Evolutionary conservation across 1,284 basidiomycete genomes (phyloP), one percentile per base, ranked within the genome.

Genomic region (Boletus semigastroideus): DNA sequence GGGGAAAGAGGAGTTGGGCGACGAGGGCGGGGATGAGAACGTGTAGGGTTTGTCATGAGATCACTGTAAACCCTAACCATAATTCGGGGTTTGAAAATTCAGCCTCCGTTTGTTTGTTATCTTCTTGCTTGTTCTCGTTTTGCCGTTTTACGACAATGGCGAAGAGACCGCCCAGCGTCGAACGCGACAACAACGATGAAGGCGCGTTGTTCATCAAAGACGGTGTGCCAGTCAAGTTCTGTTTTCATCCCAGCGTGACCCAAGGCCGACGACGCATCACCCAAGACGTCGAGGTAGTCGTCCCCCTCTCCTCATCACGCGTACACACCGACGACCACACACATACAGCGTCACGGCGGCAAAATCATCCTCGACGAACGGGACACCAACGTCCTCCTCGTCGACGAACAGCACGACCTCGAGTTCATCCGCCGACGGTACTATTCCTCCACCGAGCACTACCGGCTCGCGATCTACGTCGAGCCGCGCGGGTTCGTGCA

Each of bases 371-470:
- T 8, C 0, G 13, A 55, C 3, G 66, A 71, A 36, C 49, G 34
- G 16, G 8, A n/a, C 4, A 37, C 66, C 17, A 49, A 70, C 28
- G 64, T 70, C 5, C 53, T 67, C 10, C 59, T 67, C 20, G 51
- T 70, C 11, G 69, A 68, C 27, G 67, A 70, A 42, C 52, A 71
- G 39, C 43, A 52, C 13, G 51, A 67, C 27, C 25, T 67, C 19
- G 43, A 33, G 1, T 45, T 67, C 10, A 5, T 70, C 14, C 64
- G 64, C 4, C 45, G 45, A 0, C 53, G 46, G 20, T 71, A 67
- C 39, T 67, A 71, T 40, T 53, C 54, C 19, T 67, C 61, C 8
- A 50, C 34, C 4, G 47, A 55, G 3, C 48, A 12, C 17, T 48
- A 56, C 20, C 56, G 63, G 16, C 53, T 55, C 25, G 48, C 37